phyloP scores from a whole-genome alignment of 345 rosid species.

The Lepidium africanum region DNA sequence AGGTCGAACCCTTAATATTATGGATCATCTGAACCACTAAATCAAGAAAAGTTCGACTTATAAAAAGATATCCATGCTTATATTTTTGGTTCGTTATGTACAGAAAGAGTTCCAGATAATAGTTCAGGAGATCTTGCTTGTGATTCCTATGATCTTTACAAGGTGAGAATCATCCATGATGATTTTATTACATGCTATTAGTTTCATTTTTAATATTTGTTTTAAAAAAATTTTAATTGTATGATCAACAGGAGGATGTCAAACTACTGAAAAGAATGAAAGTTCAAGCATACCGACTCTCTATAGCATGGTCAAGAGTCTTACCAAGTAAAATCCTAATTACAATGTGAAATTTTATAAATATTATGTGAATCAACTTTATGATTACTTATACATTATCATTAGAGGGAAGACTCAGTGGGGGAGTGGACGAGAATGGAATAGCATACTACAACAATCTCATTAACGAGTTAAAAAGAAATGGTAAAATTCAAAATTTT shows the following conservation, averaged over 20 bases:
- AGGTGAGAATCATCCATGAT: not conserved
- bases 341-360: not conserved
- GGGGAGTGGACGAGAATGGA: conserved; percentile 37
- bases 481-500: not conserved
- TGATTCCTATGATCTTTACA: conserved; percentile 9
- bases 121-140: conserved; percentile 10
- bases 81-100: not conserved
- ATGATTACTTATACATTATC: too few species aligned
- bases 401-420: conserved; percentile 33
- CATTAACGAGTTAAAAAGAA: conserved; percentile 21
- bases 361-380: too few species aligned
- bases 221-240: not conserved
- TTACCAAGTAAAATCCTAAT: conserved; percentile 31
- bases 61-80: not conserved
- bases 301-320: conserved; percentile 35
- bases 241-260: not conserved
- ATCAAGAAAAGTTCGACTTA: too few species aligned
- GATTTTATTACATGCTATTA: not conserved
- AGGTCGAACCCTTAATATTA: too few species aligned
- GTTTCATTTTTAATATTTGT: not conserved
- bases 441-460: conserved; percentile 42
- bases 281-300: conserved; percentile 9
- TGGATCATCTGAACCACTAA: too few species aligned
- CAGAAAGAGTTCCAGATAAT: conserved; percentile 7
- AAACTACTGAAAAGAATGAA: not conserved